Base-by-base conservation (phyloP, 345 rosid genomes). In the Rhizophora mangle region DNA sequence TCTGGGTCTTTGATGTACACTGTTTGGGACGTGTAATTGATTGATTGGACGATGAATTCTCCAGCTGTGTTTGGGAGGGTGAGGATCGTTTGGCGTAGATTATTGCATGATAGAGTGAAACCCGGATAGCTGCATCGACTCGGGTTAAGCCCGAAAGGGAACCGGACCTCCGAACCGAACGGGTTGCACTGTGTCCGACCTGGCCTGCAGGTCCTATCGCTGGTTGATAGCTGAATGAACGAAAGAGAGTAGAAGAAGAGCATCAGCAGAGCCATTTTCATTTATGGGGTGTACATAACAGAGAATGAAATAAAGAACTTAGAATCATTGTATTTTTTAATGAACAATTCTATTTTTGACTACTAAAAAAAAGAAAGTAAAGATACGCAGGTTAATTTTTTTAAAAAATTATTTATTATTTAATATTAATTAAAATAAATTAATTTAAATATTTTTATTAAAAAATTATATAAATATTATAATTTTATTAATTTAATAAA, bases 31-130 rank as follows among this genome's bases (percentile, higher is more conserved):
- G 2, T 0, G 82, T 88, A 88, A 67, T 80, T 53, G 72, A 89
- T 83, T 43, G 13, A 3, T 8, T 8, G 24, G 72, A 86, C 88
- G 6, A 30, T 20, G 78, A 82, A 86, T 49, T 73, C 52, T 6
- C 84, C 90, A 8, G 86, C 64, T 20, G 13, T 39, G 47, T 0
- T 26, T 0, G 83, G 84, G 47, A 86, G 78, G 51, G 30, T 62
- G 37, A 88, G 66, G 62, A 64, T 63, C 30, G 78, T 58, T 51
- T 64, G 58, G 43, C 21, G 51, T 13, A 1, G 26, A 29, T 29
- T 15, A 71, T 67, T 68, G 81, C 89, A 86, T 6, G 81, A 73
- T 59, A 88, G 82, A 19, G 67, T 63, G 60, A 84, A 86, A 6
- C 81, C 83, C 0, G 83, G 86, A 60, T 72, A 84, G 60, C 82